A percentile compares a stretch with the other conserved stretches of the same genome.
Evolutionary conservation across 2,329 filamentous ascomycete species (phyloP).

Genomic region (Trichoderma harzianum): DNA sequence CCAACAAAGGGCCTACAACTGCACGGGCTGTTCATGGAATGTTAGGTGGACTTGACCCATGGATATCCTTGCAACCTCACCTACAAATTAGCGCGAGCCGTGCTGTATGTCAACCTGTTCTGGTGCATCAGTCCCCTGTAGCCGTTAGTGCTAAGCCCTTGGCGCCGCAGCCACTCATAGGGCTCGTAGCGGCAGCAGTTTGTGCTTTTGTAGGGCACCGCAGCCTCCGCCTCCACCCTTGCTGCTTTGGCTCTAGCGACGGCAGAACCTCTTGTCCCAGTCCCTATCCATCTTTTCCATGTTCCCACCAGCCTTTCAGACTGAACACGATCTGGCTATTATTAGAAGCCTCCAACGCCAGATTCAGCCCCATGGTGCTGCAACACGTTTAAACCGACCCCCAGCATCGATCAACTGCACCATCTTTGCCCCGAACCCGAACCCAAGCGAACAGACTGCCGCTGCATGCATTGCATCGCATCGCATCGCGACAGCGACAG

Average conservation of each 20-base stretch:
- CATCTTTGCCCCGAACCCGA: neutral
- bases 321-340: constrained; percentile 48
- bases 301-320: constrained; percentile 17
- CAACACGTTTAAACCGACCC: constrained; percentile 22
- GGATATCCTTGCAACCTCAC: neutral
- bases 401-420: constrained; percentile 20
- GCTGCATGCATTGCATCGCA: constrained; percentile 1
- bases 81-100: neutral
- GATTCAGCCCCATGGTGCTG: constrained; percentile 46
- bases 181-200: neutral
- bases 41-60: neutral
- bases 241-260: constrained; percentile 1
- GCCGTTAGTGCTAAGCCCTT: neutral
- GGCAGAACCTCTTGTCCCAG: neutral
- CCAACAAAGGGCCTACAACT: neutral
- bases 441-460: constrained; percentile 7
- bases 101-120: neutral
- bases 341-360: constrained; percentile 50
- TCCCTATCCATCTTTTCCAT: constrained; percentile 20
- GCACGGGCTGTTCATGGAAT: neutral
- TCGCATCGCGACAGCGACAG: constrained; percentile 1
- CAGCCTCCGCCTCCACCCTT: constrained; percentile 12
- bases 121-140: neutral
- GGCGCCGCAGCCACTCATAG: constrained; percentile 6
- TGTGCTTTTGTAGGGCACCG: neutral